These are phyloP conservation scores for Fusarium sp. DNA, from an alignment of 2,329 filamentous ascomycete genomes.

Conservation along the genomic window DNA sequence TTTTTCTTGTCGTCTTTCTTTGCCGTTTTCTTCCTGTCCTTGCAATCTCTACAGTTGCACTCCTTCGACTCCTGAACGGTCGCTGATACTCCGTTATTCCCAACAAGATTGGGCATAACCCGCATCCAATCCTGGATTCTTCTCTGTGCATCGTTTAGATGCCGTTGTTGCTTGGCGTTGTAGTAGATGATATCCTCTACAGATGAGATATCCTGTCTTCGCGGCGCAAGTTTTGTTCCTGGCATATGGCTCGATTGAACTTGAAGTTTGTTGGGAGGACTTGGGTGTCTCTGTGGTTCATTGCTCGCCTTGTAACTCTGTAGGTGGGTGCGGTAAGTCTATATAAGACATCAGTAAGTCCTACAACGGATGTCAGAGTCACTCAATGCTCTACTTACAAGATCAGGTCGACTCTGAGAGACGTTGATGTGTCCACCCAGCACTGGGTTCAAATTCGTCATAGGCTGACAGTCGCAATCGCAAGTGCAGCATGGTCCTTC, in stretches of 20 bases:
- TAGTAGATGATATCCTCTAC: conserved; percentile 28
- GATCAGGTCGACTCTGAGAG: neutral
- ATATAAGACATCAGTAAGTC: neutral
- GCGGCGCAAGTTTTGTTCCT: neutral
- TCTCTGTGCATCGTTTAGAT: conserved; percentile 25
- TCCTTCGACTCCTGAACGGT: neutral
- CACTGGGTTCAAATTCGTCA: neutral
- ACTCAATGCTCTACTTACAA: conserved; percentile 3
- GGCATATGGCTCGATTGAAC: neutral
- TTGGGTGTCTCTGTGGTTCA: neutral
- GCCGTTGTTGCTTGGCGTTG: conserved; percentile 20
- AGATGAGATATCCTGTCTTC: neutral
- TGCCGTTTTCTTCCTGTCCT: neutral
- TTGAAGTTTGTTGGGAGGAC: neutral
- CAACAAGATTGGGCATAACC: conserved; percentile 24
- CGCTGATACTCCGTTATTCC: neutral
- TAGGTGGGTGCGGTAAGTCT: conserved; percentile 7
- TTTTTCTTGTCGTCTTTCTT: conserved; percentile 6
- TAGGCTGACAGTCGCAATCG: conserved; percentile 9
- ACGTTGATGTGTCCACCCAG: neutral
- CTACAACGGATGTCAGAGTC: neutral
- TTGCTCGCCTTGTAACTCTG: neutral
- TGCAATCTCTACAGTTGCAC: neutral
- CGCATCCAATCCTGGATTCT: conserved; percentile 33
- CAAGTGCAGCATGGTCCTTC: conserved; percentile 22